A percentile compares a stretch with the other conserved stretches of the same genome.
Conservation (phyloP, 2,329 filamentous ascomycete genomes). For the Graphilbum fragrans region DNA sequence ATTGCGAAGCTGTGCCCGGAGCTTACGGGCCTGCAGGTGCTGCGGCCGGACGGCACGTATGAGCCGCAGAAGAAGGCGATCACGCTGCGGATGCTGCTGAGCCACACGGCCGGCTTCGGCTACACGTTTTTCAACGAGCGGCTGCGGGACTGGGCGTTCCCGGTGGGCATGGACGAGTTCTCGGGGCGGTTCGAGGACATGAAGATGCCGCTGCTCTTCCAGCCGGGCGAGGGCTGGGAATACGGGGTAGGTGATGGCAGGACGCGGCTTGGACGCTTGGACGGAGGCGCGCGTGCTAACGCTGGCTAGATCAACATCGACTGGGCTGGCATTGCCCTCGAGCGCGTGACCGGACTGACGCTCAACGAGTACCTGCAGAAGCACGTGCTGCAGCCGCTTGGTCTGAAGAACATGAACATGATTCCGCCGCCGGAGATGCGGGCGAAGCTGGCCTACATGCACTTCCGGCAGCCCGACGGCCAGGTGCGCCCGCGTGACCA, state of each 20-base stretch:
- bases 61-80: constrained; percentile 35
- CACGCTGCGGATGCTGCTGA: constrained; percentile 24
- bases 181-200: constrained; percentile 33
- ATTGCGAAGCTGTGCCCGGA: constrained; percentile 37
- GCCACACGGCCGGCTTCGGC: constrained; percentile 22
- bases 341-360: constrained; percentile 24
- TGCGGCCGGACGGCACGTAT: constrained; percentile 22
- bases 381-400: constrained; percentile 30
- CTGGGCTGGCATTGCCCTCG: constrained; percentile 33
- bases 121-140: constrained; percentile 42
- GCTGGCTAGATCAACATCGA: constrained; percentile 33
- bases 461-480: constrained; percentile 33
- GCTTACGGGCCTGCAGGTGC: constrained; percentile 32
- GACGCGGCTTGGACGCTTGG: too few species aligned
- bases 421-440: constrained; percentile 39
- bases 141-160: constrained; percentile 32
- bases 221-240: constrained; percentile 33
- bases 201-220: constrained; percentile 28
- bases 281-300: constrained; percentile 29
- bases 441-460: constrained; percentile 38
- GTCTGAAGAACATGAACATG: constrained; percentile 32
- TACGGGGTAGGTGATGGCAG: constrained; percentile 42
- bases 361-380: constrained; percentile 32
- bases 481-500: constrained; percentile 23
- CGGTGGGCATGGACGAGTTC: constrained; percentile 45